Percentiles rank a stretch among this genome's conserved stretches.
Conservation (phyloP, 2,329 filamentous ascomycete species). For the Aspergillus alliaceus region DNA sequence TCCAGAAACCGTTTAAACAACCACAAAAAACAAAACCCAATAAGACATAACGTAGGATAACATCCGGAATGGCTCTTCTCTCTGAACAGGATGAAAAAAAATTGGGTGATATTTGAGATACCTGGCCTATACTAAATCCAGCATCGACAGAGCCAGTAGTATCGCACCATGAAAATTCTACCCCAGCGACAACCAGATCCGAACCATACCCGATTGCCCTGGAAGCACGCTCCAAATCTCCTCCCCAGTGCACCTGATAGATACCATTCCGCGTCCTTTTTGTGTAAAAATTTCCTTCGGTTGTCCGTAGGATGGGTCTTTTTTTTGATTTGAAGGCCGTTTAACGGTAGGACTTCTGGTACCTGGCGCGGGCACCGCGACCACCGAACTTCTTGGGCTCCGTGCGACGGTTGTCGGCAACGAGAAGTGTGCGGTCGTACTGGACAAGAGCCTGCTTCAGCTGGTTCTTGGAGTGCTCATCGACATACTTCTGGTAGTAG, state of each 20-base stretch:
- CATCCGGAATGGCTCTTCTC: slow-evolving; percentile 6
- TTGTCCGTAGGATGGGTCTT: background rate
- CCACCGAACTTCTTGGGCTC: slow-evolving; percentile 92
- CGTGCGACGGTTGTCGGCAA: slow-evolving; percentile 97
- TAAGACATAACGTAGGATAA: slow-evolving; percentile 3
- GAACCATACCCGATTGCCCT: slow-evolving; percentile 13
- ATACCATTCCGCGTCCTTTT: slow-evolving; percentile 16
- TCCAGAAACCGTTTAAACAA: slow-evolving; percentile 3
- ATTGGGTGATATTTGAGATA: slow-evolving; percentile 33
- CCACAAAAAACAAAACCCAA: background rate
- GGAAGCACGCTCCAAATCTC: slow-evolving; percentile 12
- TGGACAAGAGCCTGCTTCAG: slow-evolving; percentile 95
- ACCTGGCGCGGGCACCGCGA: slow-evolving; percentile 91
- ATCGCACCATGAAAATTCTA: slow-evolving; percentile 22
- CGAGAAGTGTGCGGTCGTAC: slow-evolving; percentile 95
- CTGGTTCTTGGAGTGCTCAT: slow-evolving; percentile 99
- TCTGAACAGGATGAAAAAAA: slow-evolving; percentile 19
- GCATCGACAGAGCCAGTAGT: slow-evolving; percentile 26
- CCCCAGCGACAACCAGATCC: slow-evolving; percentile 25
- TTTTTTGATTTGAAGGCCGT: slow-evolving; percentile 16
- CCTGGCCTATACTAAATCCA: slow-evolving; percentile 32
- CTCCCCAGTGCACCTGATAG: slow-evolving; percentile 16
- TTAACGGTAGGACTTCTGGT: slow-evolving; percentile 99
- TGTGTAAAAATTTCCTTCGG: slow-evolving; percentile 1
- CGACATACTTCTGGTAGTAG: slow-evolving; percentile 99